Conservation (phyloP, 2,329 filamentous ascomycete genomes). For the Neobulgaria alba region DNA sequence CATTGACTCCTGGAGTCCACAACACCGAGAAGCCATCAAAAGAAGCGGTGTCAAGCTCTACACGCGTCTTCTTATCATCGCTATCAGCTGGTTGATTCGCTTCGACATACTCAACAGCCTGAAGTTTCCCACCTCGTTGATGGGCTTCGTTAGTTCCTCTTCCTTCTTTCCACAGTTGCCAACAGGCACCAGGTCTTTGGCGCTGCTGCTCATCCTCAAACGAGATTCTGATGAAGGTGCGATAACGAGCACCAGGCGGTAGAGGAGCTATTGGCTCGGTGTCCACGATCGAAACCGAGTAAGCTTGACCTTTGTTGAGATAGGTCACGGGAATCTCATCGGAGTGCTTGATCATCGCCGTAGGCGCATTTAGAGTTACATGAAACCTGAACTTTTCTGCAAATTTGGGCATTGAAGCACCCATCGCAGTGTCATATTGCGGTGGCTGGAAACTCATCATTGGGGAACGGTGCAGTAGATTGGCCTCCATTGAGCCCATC, state of each 20-base stretch:
- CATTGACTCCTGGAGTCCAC: constrained; percentile 69
- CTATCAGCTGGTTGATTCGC: constrained; percentile 49
- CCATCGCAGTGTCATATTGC: constrained; percentile 38
- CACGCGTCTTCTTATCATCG: constrained; percentile 57
- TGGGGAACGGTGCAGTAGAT: constrained; percentile 53
- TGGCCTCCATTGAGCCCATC: constrained; percentile 48
- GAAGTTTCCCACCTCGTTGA: constrained; percentile 81
- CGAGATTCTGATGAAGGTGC: constrained; percentile 88
- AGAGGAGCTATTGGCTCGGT: constrained; percentile 54
- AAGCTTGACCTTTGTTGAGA: constrained; percentile 94
- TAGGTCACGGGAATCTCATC: constrained; percentile 97
- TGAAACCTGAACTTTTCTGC: constrained; percentile 80
- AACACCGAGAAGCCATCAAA: constrained; percentile 91
- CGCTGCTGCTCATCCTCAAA: constrained; percentile 96
- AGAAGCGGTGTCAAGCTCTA: constrained; percentile 67
- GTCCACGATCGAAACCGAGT: constrained; percentile 77
- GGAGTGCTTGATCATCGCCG: constrained; percentile 84
- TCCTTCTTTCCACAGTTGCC: constrained; percentile 94
- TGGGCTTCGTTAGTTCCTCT: constrained; percentile 93
- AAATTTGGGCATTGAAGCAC: constrained; percentile 40
- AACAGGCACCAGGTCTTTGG: constrained; percentile 71
- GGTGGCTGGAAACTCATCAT: constrained; percentile 49
- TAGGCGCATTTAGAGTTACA: constrained; percentile 83
- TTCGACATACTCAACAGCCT: constrained; percentile 91
- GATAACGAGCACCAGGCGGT: constrained; percentile 59